Evolutionary conservation across 2,329 filamentous ascomycete species (phyloP), one percentile per base, ranked within the genome.

Genomic region (Chaetothyriales sp.): DNA sequence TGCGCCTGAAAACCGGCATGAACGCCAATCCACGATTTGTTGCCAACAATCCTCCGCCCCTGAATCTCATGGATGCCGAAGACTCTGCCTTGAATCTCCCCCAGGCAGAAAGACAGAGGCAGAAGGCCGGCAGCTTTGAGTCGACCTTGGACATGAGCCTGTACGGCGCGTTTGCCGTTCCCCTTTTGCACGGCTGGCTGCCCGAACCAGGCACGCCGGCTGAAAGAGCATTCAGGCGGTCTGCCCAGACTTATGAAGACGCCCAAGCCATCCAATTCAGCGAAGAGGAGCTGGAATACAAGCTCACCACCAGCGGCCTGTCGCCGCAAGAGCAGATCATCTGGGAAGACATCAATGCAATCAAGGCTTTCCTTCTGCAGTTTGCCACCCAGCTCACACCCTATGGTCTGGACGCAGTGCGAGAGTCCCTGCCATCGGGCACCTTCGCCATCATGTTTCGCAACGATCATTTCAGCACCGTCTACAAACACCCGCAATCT

Each of bases 21-120:
- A 98, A 97, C 62, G 90, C 97, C 52, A 98, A 98, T 58, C 92
- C 92, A 2, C 81, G 85, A 18, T 92, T 95, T 57, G 76, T 94
- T 6, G 77, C 86, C 1, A 75, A 72, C 0, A 64, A 71, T 28
- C 67, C 61, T 51, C 72, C 73, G 1, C 73, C 75, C 46, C 75
- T 63, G 37, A 66, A 65, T 46, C 54, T 66, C 20, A 62, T 70
- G 48, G 63, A 66, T 53, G 58, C 55, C 28, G 58, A 60, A 49
- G 58, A 60, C 22, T 59, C 57, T 10, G 51, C 55, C 43, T 37
- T 57, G n/a, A 46, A 54, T 46, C 25, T 56, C 15, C 54, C 58
- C 8, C 51, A 54, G 25, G 51, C 48, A 18, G 40, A 54, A 29
- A 47, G 47, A 43, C 49, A 52, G 20, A 45, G 49, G 44, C 56